Evolutionary conservation across 2,329 filamentous ascomycete species (phyloP), one percentile per base, ranked within the genome.

Genomic region (Coniella vitis): DNA sequence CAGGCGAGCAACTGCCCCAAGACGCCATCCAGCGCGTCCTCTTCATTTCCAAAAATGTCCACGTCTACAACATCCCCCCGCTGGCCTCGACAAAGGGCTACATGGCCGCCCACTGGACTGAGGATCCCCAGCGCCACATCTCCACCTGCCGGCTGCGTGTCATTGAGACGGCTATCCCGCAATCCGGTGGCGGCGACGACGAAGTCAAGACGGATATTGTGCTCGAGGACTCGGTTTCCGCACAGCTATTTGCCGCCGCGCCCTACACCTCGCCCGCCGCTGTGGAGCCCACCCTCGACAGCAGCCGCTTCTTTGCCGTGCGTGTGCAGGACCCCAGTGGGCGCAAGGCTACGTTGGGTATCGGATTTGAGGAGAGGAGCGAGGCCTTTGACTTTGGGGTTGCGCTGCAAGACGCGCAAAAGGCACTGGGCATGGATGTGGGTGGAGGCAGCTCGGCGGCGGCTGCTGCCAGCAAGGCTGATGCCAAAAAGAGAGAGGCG

Each of bases 321-420:
- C 76, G 86, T 13, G 88, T 95, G 1, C 81, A 87, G 51, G 87
- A 90, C 54, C 84, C 83, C 32, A 76, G 78, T 36, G 83, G 86
- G 2, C 76, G 84, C 57, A 90, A 89, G 64, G 89, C 90, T 10
- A 78, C 86, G 39, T 69, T 95, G 51, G 89, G 90, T 9, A 80
- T 95, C 56, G 90, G 89, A 9, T 95, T 94, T 62, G 88, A 94
- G 70, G 88, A 95, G 65, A 74, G 90, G 43, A 83, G 80, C 60
- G 87, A 91, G 58, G 87, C 90, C 1, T 91, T 95, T 58, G 89
- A 95, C 63, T 90, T 95, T 60, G 79, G 81, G 54, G 85, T 94
- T 45, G 79, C 84, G 14, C 69, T 95, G 63, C 86, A 90, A 65
- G 88, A 93, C 64, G 84, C 83, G 17, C 73, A 85, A 58, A 84